Base-by-base conservation (phyloP, 176 grass and related monocot species). In the Aechmea fasciata region DNA sequence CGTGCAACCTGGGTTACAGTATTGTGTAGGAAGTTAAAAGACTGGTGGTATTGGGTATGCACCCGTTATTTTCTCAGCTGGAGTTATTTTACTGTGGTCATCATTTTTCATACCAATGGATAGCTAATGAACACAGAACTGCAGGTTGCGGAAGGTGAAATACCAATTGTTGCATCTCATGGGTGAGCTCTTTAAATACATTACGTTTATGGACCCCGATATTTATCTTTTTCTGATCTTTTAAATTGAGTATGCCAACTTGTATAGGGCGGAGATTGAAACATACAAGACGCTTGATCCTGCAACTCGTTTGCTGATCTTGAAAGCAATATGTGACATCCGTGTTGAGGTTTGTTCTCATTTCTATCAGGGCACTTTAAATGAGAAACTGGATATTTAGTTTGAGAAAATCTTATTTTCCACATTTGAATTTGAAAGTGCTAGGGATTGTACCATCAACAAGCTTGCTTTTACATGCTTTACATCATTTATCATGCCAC, bases 1-100 rank as follows among this genome's bases (percentile, higher is more conserved):
- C 84, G 77, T 57, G 84, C 73, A 78, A 92, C 82, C 53, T 97
- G 93, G 93, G 82, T 97, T 53, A 83, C 89, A 0, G 86, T 90
- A 24, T 79, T 97, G 81, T 97, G 93, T 81, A 85, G 82, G 51
- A 96, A 90, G 79, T 48, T 97, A 52, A 97, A 85, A 85, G 82
- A 97, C 79, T 97, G 93, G 93, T 97, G 93, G 93, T 77, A 90
- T 57, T 85, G 84, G 93, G 93, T 97, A 97, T 65, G 76, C 41
- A 66, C 62, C 55, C 61, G n/a, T 65, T 53, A 51, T 59, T 71
- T 69, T 66, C 33, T 65, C 14, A 50, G 52, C 53, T 51, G 75
- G 41, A 73, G 49, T 26, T 65, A 73, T 71, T 82, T 65, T 63
- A 41, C 7, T 7, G 33, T 41, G 4, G 33, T 41, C 33, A 41